Base-by-base conservation (phyloP, 768 basidiomycete species). In the Naganishia vishniacii region DNA sequence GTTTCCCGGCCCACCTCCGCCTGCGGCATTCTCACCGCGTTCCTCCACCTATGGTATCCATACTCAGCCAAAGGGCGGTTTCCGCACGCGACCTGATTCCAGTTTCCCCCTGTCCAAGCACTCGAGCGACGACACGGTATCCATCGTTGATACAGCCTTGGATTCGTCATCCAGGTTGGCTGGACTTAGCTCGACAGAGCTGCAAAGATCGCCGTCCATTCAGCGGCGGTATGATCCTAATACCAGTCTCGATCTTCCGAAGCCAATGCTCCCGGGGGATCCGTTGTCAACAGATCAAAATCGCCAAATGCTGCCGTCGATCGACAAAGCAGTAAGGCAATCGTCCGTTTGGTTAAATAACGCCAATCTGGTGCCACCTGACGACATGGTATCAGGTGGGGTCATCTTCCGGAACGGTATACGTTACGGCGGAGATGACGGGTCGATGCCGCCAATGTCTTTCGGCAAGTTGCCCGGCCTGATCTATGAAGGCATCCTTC, bases 401-500 rank as follows among this genome's bases (percentile, higher is more conserved):
- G 26, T 58, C 44, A 5, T 20, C 3, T 64, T 64, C 16, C 51
- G 51, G 16, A 44, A 64, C n/a, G 63, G 63, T 8, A 64, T 64
- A 41, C 63, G 63, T 9, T 59, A 64, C 46, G 63, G 63, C n/a
- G 63, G 63, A 4, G 63, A 64, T 31, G 63, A 64, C 31, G 63
- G 63, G 8, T 40, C 25, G 13, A 29, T 59, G 32, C 63, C 63
- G 13, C 63, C 63, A 11, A 64, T 64, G 63, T 46, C 53, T 2
- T 64, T 64, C 28, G 63, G 63, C 13, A 51, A 32, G 26, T 45
- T 64, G n/a, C 63, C 63, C n/a, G 46, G 46, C 31, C 44, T 64
- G 18, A 58, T 64, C 46, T 47, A 44, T 23, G 63, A 64, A 18
- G 63, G 63, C 26, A 58, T 59, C 23, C 26, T 64, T 16, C 63